Percentiles rank a stretch among this genome's conserved stretches.
Conservation (phyloP, 257 asterid genomes). For the Lycium barbarum region DNA sequence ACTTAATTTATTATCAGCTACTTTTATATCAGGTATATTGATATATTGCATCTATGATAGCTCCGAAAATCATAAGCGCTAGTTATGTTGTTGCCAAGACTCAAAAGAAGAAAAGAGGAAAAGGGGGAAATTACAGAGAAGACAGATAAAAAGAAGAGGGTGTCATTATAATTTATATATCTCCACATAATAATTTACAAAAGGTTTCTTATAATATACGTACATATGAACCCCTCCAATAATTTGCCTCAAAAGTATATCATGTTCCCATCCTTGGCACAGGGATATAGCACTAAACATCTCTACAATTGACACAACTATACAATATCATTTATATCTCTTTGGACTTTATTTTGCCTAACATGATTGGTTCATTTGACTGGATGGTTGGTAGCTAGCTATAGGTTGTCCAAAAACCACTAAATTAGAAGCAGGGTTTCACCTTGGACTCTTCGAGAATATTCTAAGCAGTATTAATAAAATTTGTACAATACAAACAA, state of each 20-base stretch:
- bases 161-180: slow-evolving; percentile 27
- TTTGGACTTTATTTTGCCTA: not conserved
- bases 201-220: not conserved
- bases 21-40: no score
- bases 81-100: not conserved
- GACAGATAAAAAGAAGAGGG: not conserved
- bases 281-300: not conserved
- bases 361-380: not conserved
- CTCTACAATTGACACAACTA: not conserved
- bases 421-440: slow-evolving; percentile 27
- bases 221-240: slow-evolving; percentile 17
- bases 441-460: slow-evolving; percentile 29
- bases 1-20: not conserved
- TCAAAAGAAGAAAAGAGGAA: not conserved
- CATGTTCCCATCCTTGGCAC: slow-evolving; percentile 27
- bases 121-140: not conserved
- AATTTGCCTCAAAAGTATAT: not conserved
- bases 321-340: not conserved
- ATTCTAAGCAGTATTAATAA: slow-evolving; percentile 6
- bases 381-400: not conserved
- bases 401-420: slow-evolving; percentile 19
- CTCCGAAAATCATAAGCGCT: no score
- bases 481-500: slow-evolving; percentile 6
- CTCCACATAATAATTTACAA: slow-evolving; percentile 29
- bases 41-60: no score